A percentile compares a stretch with the other conserved stretches of the same genome.
Conservation (phyloP, 495 filamentous ascomycete species). For the Aspergillus leporis region DNA sequence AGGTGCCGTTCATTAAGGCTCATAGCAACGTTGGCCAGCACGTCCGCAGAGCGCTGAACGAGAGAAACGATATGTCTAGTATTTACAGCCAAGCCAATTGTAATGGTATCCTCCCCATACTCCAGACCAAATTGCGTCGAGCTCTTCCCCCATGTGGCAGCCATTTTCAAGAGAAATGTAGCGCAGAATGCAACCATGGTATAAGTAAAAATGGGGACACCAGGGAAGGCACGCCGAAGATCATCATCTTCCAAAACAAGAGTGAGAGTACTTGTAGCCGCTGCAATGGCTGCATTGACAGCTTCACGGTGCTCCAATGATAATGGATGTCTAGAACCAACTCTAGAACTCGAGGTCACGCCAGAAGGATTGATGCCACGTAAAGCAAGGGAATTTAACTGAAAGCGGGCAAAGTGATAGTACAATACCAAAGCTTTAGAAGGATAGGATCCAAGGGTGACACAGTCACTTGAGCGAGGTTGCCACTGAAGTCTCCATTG, state of each 20-base stretch:
- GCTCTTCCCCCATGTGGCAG: constrained; percentile 24
- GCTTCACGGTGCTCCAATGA: constrained; percentile 32
- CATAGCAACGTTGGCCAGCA: constrained; percentile 23
- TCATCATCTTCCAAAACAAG: constrained; percentile 36
- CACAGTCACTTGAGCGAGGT: constrained; percentile 26
- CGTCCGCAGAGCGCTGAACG: constrained; percentile 22
- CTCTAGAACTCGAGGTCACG: background rate
- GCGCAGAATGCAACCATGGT: constrained; percentile 48
- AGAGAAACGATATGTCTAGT: constrained; percentile 23
- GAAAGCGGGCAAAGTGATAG: constrained; percentile 45
- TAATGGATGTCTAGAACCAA: constrained; percentile 11
- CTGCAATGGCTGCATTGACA: constrained; percentile 38
- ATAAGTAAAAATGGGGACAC: constrained; percentile 43
- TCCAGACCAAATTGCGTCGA: constrained; percentile 3
- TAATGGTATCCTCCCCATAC: constrained; percentile 10
- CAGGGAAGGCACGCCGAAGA: constrained; percentile 35
- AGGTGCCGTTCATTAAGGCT: constrained; percentile 28
- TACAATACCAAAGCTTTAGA: constrained; percentile 41
- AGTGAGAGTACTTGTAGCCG: constrained; percentile 35
- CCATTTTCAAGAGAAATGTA: constrained; percentile 39
- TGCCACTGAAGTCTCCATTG: constrained; percentile 38
- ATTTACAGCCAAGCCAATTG: constrained; percentile 15
- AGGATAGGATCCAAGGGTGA: constrained; percentile 33
- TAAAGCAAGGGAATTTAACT: constrained; percentile 44
- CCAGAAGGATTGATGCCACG: constrained; percentile 30